These are phyloP conservation scores for Phaffia australis DNA, from an alignment of 768 basidiomycete genomes.

Conservation along the genomic window DNA sequence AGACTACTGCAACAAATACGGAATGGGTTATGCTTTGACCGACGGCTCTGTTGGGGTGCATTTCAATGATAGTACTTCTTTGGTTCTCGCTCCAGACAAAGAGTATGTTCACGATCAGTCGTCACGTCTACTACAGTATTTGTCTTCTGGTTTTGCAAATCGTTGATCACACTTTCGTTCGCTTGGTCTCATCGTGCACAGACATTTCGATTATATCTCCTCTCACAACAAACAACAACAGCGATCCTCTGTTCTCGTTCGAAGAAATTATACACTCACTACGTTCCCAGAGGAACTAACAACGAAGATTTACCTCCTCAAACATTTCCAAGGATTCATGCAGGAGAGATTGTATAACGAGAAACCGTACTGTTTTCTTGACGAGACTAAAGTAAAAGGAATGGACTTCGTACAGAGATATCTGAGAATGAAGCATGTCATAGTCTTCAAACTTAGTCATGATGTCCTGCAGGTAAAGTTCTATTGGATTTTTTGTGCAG, in stretches of 20 bases:
- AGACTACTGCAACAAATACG: constrained; percentile 97
- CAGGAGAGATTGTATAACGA: constrained; percentile 78
- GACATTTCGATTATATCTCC: constrained; percentile 80
- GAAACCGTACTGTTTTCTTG: constrained; percentile 69
- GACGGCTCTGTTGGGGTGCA: constrained; percentile 91
- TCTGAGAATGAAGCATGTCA: constrained; percentile 90
- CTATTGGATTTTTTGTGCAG: constrained; percentile 4
- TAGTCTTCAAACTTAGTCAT: constrained; percentile 91
- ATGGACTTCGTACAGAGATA: constrained; percentile 97
- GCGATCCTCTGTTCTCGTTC: constrained; percentile 20
- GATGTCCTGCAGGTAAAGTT: constrained; percentile 76
- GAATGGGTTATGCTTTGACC: constrained; percentile 97
- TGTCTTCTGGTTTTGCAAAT: too few species aligned
- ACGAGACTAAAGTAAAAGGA: constrained; percentile 55
- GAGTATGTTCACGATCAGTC: constrained; percentile 44
- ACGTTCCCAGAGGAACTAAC: constrained; percentile 62
- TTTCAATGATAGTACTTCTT: constrained; percentile 86
- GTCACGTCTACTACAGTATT: background rate
- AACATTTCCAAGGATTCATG: constrained; percentile 91
- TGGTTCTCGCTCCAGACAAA: constrained; percentile 77
- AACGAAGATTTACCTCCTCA: constrained; percentile 81
- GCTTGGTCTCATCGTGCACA: constrained; percentile 33
- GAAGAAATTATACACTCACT: constrained; percentile 44
- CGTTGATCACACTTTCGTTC: background rate
- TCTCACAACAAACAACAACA: constrained; percentile 47